phyloP scores from a whole-genome alignment of 2,329 filamentous ascomycete genomes.

The Monilinia fructicola region DNA sequence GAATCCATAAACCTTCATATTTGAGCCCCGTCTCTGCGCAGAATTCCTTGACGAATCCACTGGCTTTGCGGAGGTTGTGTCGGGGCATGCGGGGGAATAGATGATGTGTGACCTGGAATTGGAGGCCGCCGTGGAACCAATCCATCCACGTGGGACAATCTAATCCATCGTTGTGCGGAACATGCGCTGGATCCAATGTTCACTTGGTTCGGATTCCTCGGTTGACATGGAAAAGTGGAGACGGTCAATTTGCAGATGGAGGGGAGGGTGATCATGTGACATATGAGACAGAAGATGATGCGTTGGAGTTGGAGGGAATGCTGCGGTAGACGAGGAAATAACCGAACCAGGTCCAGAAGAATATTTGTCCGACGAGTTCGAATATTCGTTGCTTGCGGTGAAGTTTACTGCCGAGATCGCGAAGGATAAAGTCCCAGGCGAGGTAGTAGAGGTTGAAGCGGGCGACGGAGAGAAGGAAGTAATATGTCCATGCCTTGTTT shows the following conservation, averaged over 20 bases:
- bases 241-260: conserved; percentile 88
- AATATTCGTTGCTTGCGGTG: conserved; percentile 82
- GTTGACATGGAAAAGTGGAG: conserved; percentile 95
- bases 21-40: conserved; percentile 79
- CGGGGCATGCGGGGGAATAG: conserved; percentile 80
- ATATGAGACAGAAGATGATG: conserved; percentile 73
- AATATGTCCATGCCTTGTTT: conserved; percentile 81
- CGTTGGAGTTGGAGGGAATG: conserved; percentile 69
- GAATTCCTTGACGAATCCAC: conserved; percentile 76
- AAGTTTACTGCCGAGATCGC: conserved; percentile 66
- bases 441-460: conserved; percentile 85
- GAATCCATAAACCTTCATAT: conserved; percentile 84
- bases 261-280: conserved; percentile 74
- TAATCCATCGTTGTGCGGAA: conserved; percentile 90
- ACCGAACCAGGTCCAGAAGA: conserved; percentile 87
- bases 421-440: conserved; percentile 74
- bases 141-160: conserved; percentile 87
- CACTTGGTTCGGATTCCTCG: conserved; percentile 74
- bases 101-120: conserved; percentile 88
- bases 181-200: conserved; percentile 89
- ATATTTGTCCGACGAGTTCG: conserved; percentile 71
- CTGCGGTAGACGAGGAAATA: conserved; percentile 73
- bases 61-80: conserved; percentile 75
- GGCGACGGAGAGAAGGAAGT: conserved; percentile 75
- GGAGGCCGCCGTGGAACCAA: conserved; percentile 83